Evolutionary conservation across 2,329 filamentous ascomycete genomes (phyloP).

Genomic region (Chalara sp.): DNA sequence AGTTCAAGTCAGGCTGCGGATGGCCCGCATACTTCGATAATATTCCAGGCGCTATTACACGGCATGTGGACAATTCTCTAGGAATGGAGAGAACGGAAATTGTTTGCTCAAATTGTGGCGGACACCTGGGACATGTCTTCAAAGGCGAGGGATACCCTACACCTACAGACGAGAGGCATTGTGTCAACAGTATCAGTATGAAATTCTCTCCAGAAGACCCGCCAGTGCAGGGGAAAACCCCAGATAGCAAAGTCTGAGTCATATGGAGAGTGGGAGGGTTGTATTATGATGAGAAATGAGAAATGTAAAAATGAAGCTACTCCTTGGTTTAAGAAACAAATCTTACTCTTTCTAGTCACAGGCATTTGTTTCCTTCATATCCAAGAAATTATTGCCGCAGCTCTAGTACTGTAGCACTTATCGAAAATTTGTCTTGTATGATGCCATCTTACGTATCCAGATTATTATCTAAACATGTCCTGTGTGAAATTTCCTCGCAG

Average conservation of each 20-base stretch:
- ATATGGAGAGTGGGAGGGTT: no score
- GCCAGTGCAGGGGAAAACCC: conserved; percentile 30
- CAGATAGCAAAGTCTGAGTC: conserved; percentile 29
- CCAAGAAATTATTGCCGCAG: no score
- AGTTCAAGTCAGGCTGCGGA: conserved; percentile 93
- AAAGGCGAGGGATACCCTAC: conserved; percentile 80
- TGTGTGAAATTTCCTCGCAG: no score
- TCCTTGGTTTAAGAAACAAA: no score
- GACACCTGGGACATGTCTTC: conserved; percentile 86
- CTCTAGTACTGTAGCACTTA: no score
- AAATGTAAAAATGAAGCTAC: no score
- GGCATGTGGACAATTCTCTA: conserved; percentile 68
- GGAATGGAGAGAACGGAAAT: conserved; percentile 91
- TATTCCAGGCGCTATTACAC: conserved; percentile 80
- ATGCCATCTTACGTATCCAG: no score
- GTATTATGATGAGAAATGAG: no score
- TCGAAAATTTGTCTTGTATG: no score
- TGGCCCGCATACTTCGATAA: conserved; percentile 99
- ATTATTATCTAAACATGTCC: no score
- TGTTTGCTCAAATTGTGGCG: conserved; percentile 88
- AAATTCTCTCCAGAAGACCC: conserved; percentile 68
- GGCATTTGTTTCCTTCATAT: no score
- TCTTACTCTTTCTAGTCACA: no score
- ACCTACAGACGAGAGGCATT: conserved; percentile 93
- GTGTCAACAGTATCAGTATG: conserved; percentile 88